Evolutionary conservation across 2,329 filamentous ascomycete genomes (phyloP).

Genomic region (Moelleriella libera): DNA sequence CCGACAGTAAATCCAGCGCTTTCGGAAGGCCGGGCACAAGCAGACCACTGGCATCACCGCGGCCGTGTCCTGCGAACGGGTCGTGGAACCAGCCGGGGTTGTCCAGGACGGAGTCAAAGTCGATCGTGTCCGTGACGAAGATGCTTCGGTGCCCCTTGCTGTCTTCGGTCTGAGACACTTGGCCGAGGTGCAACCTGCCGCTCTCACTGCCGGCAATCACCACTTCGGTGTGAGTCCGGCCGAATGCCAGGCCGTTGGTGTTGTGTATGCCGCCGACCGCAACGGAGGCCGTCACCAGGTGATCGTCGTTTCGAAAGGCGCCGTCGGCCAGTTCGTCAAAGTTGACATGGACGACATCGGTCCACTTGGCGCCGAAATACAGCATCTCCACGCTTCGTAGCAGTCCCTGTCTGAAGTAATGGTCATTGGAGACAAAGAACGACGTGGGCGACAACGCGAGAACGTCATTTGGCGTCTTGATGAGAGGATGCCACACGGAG

Average conservation of each 20-base stretch:
- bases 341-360: slow-evolving; percentile 30
- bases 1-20: slow-evolving; percentile 19
- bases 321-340: slow-evolving; percentile 12
- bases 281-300: slow-evolving; percentile 25
- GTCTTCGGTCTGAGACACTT: slow-evolving; percentile 8
- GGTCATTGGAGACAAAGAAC: slow-evolving; percentile 48
- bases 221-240: slow-evolving; percentile 24
- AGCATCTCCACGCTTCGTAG: slow-evolving; percentile 33
- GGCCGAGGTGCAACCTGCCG: slow-evolving; percentile 31
- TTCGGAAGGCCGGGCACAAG: slow-evolving; percentile 32
- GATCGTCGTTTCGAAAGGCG: slow-evolving; percentile 10
- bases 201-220: slow-evolving; percentile 26
- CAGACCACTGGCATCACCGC: slow-evolving; percentile 37
- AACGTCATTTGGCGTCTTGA: slow-evolving; percentile 46
- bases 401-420: slow-evolving; percentile 33
- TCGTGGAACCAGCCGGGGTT: slow-evolving; percentile 46
- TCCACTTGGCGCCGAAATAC: slow-evolving; percentile 27
- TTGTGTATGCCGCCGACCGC: slow-evolving; percentile 32
- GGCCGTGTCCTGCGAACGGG: slow-evolving; percentile 24
- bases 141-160: slow-evolving; percentile 7
- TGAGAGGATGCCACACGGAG: slow-evolving; percentile 35
- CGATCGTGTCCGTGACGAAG: slow-evolving; percentile 23
- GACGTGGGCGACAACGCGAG: slow-evolving; percentile 28
- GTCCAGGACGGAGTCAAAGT: slow-evolving; percentile 32
- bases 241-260: slow-evolving; percentile 42